phyloP scores from a whole-genome alignment of 495 filamentous ascomycete species.

The Pseudevernia furfuracea region DNA sequence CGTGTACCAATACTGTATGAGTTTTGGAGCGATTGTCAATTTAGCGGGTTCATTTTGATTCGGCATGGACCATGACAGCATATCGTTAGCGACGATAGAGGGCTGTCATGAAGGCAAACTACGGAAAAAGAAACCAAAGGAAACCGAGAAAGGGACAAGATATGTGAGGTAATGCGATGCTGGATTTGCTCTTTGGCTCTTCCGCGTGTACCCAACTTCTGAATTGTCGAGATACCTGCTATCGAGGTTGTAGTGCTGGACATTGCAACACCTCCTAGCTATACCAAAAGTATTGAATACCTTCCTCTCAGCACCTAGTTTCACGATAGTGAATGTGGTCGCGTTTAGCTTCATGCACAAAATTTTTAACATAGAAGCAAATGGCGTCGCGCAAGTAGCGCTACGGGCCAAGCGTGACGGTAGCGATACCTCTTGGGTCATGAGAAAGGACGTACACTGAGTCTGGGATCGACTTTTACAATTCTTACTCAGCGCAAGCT shows the following conservation, averaged over 20 bases:
- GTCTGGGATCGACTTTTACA: background rate
- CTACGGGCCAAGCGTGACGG: background rate
- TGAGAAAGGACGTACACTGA: background rate
- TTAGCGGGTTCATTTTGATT: background rate
- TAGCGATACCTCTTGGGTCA: background rate
- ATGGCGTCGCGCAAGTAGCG: background rate
- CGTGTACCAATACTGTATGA: conserved; percentile 11
- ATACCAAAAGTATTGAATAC: background rate
- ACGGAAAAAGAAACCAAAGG: background rate
- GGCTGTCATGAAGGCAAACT: background rate
- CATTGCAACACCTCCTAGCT: background rate
- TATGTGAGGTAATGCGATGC: background rate
- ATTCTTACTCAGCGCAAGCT: background rate
- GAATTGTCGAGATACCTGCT: background rate
- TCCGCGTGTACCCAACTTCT: background rate
- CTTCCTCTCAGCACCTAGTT: background rate
- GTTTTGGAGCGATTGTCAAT: background rate
- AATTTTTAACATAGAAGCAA: background rate
- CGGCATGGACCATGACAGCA: background rate
- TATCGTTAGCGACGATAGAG: background rate
- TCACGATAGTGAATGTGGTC: background rate
- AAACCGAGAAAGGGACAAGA: background rate
- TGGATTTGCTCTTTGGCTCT: background rate
- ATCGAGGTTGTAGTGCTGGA: background rate
- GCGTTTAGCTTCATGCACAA: background rate